phyloP scores from a whole-genome alignment of 768 basidiomycete species.

The Leccinum pellstonianum region DNA sequence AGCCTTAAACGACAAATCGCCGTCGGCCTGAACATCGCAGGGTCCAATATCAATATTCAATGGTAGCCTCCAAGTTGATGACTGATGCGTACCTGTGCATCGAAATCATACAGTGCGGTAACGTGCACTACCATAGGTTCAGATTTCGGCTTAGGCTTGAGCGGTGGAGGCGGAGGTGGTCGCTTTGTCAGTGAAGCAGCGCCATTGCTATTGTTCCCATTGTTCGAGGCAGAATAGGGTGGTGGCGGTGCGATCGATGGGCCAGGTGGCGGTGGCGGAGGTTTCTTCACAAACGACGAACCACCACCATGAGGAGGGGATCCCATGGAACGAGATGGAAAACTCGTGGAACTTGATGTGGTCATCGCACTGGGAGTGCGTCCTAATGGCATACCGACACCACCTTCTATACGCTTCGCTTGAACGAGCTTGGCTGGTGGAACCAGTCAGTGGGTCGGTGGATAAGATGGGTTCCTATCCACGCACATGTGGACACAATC shows the following conservation, averaged over 20 bases:
- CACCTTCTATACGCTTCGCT: slow-evolving; percentile 39
- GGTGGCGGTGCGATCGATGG: slow-evolving; percentile 46
- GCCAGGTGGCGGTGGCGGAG: slow-evolving; percentile 37
- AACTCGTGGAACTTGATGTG: slow-evolving; percentile 28
- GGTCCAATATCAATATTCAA: background rate
- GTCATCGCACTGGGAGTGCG: slow-evolving; percentile 27
- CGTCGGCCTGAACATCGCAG: slow-evolving; percentile 62
- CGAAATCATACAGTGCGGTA: slow-evolving; percentile 92
- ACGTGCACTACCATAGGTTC: slow-evolving; percentile 69
- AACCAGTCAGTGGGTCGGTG: slow-evolving; percentile 9
- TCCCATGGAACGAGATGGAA: slow-evolving; percentile 28
- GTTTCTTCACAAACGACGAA: slow-evolving; percentile 41
- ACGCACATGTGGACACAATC: slow-evolving; percentile 81
- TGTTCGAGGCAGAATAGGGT: slow-evolving; percentile 24
- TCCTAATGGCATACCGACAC: slow-evolving; percentile 37
- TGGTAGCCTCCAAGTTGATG: background rate
- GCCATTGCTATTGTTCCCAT: slow-evolving; percentile 18
- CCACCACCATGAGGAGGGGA: slow-evolving; percentile 19
- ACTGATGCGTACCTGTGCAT: slow-evolving; percentile 63
- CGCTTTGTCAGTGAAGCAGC: slow-evolving; percentile 51
- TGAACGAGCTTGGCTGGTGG: slow-evolving; percentile 66
- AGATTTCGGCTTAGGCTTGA: slow-evolving; percentile 84
- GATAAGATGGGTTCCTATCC: background rate
- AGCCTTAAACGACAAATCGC: slow-evolving; percentile 85
- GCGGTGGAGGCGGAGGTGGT: slow-evolving; percentile 89